Evolutionary conservation across 495 filamentous ascomycete species (phyloP), one percentile per base, ranked within the genome.

Genomic region (Pyrenula aspistea): DNA sequence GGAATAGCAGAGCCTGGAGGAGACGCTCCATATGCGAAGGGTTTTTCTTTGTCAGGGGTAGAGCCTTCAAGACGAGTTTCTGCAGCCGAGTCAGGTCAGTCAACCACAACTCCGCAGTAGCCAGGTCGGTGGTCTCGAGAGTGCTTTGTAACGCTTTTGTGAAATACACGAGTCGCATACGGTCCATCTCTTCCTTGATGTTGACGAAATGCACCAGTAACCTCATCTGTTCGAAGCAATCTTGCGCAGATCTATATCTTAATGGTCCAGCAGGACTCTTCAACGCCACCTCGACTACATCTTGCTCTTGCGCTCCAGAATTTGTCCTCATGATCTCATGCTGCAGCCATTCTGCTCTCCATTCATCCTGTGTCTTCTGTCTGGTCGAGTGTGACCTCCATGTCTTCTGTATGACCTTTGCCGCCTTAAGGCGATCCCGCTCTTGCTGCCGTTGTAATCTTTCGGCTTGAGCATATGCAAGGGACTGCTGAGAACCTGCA

Each of bases 401-500:
- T 68, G 77, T 71, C 58, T 83, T 80, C 67, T 98, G 93, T 59
- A 97, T 78, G 50, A 73, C 74, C 59, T 80, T 85, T 25, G 82
- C 78, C 23, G 92, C 89, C 63, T 84, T 85, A 24, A 91, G 73
- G 51, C 83, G 81, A 20, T 89, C 84, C 60, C 91, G 78, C 65
- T 97, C 89, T 25, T 82, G 87, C 61, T 96, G 88, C 64, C 93
- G 81, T 56, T 82, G 73, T 57, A 82, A 64, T 25, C 93, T 84
- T 63, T 96, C 89, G 59, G 88, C 85, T 63, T 95, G 88, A 21
- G 93, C 94, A 60, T 86, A 81, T 23, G 86, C 86, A 12, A 97
- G 78, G 0, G 92, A 85, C 63, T 83, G 84, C 57, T 89, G 87
- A 2, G 83, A 76, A 20, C 85, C 86, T 10, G 78, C 69, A 12